Conservation (phyloP, 495 filamentous ascomycete species). For the Penicillium bovifimosum region DNA sequence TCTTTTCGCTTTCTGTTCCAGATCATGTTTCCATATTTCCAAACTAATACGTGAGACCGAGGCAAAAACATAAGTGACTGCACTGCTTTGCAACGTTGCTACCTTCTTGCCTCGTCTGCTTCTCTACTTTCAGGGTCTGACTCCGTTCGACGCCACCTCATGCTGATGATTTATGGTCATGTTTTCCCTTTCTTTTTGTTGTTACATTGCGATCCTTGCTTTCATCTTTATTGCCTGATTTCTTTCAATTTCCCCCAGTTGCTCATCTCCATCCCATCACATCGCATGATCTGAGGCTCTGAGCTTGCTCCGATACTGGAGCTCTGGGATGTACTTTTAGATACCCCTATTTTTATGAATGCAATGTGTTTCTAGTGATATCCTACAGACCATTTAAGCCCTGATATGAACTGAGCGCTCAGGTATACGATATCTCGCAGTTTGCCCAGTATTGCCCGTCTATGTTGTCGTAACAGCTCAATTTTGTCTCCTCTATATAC, state of each 20-base stretch:
- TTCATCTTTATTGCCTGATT: background rate
- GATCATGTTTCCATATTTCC: conserved; percentile 6
- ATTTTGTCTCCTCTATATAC: background rate
- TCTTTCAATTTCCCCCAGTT: background rate
- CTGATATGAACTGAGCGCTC: background rate
- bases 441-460: background rate
- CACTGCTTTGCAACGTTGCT: background rate
- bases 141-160: background rate
- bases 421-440: background rate
- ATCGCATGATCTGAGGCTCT: conserved; percentile 4
- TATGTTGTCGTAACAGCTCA: background rate
- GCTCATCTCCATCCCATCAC: conserved; percentile 2
- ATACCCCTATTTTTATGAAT: conserved; percentile 21
- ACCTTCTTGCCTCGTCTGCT: background rate
- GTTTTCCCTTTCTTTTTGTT: background rate
- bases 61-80: background rate
- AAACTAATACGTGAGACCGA: background rate
- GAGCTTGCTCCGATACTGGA: background rate
- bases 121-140: background rate
- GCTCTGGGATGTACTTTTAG: conserved; percentile 22
- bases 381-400: background rate
- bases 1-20: background rate
- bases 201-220: too few relatives aligned
- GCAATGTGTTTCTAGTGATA: background rate
- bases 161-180: background rate